Base-by-base conservation (phyloP, 495 filamentous ascomycete genomes). In the Monascus purpureus region DNA sequence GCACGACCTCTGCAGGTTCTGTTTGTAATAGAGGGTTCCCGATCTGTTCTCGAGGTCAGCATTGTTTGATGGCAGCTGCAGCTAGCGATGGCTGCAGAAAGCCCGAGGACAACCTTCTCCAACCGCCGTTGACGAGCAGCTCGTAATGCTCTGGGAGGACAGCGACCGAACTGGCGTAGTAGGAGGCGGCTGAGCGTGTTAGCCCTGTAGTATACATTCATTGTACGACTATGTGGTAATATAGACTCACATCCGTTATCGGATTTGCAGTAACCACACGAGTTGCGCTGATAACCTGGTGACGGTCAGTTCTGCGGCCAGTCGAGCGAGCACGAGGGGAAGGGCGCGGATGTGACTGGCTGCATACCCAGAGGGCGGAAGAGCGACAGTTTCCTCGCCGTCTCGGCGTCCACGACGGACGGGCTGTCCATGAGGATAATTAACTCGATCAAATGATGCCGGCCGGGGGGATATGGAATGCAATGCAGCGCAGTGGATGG, bases 21-120 rank as follows among this genome's bases (percentile, higher is more conserved):
- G 90, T 42, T 90, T 84, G 63, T 97, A 97, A 41, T 94, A 70
- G n/a, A 88, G 62, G n/a, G 64, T 72, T 6, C 78, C 78, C 25
- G 78, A 81, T 51, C 76, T 79, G 36, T 31, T 44, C 32, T 17
- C 29, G 27, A 25, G 29, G 36, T 58, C 30, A 49, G 20, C 3
- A 26, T 16, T 17, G n/a, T n/a, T 18, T 8, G 7, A 7, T 6
- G 7, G 22, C 22, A 25, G 7, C 22, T 25, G 22, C 7, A 25
- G n/a, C 22, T 25, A 25, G n/a, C n/a, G n/a, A n/a, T n/a, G n/a
- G n/a, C n/a, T n/a, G n/a, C n/a, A n/a, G n/a, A n/a, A n/a, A n/a
- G n/a, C n/a, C n/a, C n/a, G n/a, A n/a, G n/a, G n/a, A n/a, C 14
- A 29, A 95, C 59, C 90, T 70, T 56, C 90, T 74, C 87, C 87